A percentile compares a stretch with the other conserved stretches of the same genome.
These are phyloP conservation scores for Sophora flavescens DNA, from an alignment of 306 rosid species.

Conservation along the genomic window DNA sequence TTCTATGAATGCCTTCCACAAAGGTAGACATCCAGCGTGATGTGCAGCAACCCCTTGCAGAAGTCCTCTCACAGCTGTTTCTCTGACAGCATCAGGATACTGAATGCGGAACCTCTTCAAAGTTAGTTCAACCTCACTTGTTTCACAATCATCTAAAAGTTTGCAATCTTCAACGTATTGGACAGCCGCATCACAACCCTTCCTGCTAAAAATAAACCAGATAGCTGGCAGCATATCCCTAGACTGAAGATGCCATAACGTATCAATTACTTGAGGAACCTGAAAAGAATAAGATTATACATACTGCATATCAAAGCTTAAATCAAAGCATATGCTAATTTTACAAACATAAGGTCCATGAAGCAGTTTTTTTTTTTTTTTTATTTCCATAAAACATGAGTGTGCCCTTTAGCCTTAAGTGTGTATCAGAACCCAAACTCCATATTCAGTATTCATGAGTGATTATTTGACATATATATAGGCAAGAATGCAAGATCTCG, in stretches of 20 bases:
- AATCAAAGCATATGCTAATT: constrained; percentile 33
- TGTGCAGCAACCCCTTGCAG: constrained; percentile 94
- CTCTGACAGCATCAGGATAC: constrained; percentile 97
- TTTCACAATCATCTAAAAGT: constrained; percentile 85
- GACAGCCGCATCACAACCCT: constrained; percentile 96
- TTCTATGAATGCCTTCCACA: constrained; percentile 96
- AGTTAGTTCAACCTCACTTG: constrained; percentile 87
- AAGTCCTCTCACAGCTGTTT: constrained; percentile 82
- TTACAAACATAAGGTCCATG: constrained; percentile 6
- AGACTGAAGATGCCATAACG: constrained; percentile 82
- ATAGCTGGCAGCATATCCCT: constrained; percentile 94
- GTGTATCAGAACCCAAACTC: constrained; percentile 17
- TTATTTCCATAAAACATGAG: background rate
- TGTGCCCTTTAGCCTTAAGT: constrained; percentile 14
- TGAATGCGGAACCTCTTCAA: constrained; percentile 85
- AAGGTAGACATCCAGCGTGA: constrained; percentile 97
- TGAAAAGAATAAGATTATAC: constrained; percentile 46
- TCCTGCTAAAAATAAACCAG: constrained; percentile 99
- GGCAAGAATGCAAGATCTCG: constrained; percentile 1
- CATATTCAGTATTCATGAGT: constrained; percentile 35
- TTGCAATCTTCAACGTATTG: constrained; percentile 80
- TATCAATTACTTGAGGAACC: constrained; percentile 93
- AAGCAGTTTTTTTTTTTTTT: background rate
- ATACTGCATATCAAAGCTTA: constrained; percentile 32
- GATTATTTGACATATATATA: constrained; percentile 17